phyloP scores from a whole-genome alignment of 805 yeast genomes.

The Wickerhamomyces canadensis region DNA sequence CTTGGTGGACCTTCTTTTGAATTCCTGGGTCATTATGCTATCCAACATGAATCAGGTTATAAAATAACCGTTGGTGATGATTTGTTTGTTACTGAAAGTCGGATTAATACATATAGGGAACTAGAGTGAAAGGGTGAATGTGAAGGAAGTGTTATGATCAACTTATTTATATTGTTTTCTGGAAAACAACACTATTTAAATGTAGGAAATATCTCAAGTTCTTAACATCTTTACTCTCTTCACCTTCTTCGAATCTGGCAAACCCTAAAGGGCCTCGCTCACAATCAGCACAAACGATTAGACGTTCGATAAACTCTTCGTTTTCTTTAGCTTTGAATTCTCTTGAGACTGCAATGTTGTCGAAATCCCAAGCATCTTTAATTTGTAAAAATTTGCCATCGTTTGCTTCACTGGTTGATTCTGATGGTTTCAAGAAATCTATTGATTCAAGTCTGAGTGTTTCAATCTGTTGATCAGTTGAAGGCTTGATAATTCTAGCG shows the following conservation, averaged over 20 bases:
- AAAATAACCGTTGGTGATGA: constrained; percentile 14
- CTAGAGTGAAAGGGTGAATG: not conserved
- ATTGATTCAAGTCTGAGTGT: not conserved
- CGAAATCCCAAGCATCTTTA: constrained; percentile 71
- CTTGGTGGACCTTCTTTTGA: constrained; percentile 5
- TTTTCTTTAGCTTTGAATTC: constrained; percentile 13
- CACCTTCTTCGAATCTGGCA: constrained; percentile 36
- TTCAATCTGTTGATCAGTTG: not conserved
- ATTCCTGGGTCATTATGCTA: constrained; percentile 17
- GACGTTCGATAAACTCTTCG: constrained; percentile 37
- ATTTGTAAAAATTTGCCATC: constrained; percentile 35
- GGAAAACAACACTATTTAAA: constrained; percentile 37
- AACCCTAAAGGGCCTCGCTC: constrained; percentile 75
- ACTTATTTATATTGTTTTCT: constrained; percentile 21
- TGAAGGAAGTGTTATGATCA: too few relatives aligned
- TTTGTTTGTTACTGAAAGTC: constrained; percentile 7
- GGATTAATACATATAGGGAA: not conserved
- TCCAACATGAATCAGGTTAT: constrained; percentile 18
- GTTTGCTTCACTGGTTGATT: not conserved
- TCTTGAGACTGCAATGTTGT: constrained; percentile 68
- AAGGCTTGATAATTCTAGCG: constrained; percentile 19
- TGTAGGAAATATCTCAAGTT: constrained; percentile 40
- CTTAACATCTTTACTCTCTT: constrained; percentile 28
- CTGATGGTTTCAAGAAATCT: constrained; percentile 4
- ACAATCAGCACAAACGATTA: constrained; percentile 69